Evolutionary conservation across 2,329 filamentous ascomycete species (phyloP), one percentile per base, ranked within the genome.

Genomic region (Incumbomyces delicatus): DNA sequence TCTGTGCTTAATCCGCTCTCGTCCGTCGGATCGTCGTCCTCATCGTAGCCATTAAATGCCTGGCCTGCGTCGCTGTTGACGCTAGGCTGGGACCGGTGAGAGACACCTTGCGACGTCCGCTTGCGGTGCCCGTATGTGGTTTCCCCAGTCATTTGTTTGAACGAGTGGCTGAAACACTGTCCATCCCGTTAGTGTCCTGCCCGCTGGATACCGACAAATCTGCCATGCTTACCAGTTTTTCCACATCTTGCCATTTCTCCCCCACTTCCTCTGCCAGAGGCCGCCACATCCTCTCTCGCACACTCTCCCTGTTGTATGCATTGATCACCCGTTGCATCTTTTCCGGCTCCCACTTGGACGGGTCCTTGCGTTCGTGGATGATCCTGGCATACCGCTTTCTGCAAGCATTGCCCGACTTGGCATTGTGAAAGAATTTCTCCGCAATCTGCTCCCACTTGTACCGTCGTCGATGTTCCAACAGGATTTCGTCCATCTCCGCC

Each of bases 381-480:
- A 94, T 69, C 34, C 87, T 76, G 66, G 94, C 87, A 59, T 94
- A 87, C 46, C 87, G 79, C 69, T 94, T 94, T 53, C 87, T 85
- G 67, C 87, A 94, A 14, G 88, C 88, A 62, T 92, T 92, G 49
- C 83, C 67, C 11, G 74, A 75, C 70, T 94, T 94, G 62, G 67
- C 73, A 1, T 82, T 83, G 5, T 31, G 4, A 62, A 94, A 94
- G 66, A 87, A 79, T 51, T 75, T 77, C 51, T 74, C 73, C 57
- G 87, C 81, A 60, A 94, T 92, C 57, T 86, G 82, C 45, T 78
- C 76, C 87, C 87, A 94, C 66, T 89, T 90, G 62, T 88, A 75
- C 58, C 81, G 78, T 40, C 82, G 77, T 44, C 87, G 78, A 13
- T 86, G 85, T 36, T 71, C 68, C 52, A 90, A 71, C 36, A 94